These are phyloP conservation scores for Pneumocystis canis DNA, from an alignment of 1,139 yeast genomes.

Conservation along the genomic window DNA sequence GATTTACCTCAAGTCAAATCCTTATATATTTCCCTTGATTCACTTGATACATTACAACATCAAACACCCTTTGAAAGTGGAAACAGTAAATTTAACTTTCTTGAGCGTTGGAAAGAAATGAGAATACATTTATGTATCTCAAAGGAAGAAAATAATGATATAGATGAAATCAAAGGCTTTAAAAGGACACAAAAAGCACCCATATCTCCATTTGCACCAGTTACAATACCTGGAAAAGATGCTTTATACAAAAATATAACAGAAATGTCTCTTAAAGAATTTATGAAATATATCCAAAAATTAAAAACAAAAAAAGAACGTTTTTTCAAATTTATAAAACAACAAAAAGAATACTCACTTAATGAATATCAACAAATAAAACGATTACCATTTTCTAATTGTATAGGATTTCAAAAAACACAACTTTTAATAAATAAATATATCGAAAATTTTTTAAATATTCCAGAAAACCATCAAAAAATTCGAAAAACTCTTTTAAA, in stretches of 20 bases:
- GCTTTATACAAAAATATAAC: background rate
- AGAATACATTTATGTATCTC: background rate
- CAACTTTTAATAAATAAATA: background rate
- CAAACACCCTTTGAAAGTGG: background rate
- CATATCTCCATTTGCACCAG: background rate
- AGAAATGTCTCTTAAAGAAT: background rate
- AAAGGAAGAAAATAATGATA: background rate
- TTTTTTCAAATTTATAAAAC: background rate
- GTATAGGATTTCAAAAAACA: background rate
- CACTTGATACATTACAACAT: background rate
- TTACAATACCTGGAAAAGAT: background rate
- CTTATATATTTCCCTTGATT: background rate
- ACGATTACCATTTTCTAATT: background rate
- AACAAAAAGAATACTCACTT: background rate
- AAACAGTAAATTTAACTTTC: background rate
- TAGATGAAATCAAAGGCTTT: background rate
- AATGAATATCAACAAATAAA: background rate
- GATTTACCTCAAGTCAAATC: background rate
- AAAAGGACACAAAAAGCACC: background rate
- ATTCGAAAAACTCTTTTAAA: background rate
- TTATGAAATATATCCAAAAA: background rate
- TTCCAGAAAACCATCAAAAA: background rate
- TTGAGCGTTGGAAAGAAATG: slow-evolving; percentile 1
- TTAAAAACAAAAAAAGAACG: background rate
- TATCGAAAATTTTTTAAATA: background rate